phyloP scores from a whole-genome alignment of 768 basidiomycete genomes.

The Tephrocybe sp. region DNA sequence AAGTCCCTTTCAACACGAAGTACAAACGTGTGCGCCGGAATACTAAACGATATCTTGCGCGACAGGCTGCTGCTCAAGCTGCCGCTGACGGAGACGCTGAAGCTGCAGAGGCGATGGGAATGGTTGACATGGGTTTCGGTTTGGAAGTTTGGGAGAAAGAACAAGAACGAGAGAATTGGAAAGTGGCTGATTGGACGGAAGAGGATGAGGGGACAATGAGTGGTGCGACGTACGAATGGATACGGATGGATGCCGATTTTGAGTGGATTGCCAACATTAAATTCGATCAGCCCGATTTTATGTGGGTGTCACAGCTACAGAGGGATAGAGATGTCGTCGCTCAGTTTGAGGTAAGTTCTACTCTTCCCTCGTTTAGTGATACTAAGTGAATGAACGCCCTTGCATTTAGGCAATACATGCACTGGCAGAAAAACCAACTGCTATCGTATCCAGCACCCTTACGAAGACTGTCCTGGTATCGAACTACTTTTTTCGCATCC shows the following conservation, averaged over 20 bases:
- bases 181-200: conserved; percentile 96
- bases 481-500: conserved; percentile 94
- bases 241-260: conserved; percentile 97
- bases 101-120: conserved; percentile 89
- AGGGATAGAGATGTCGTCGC: conserved; percentile 96
- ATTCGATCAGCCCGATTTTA: conserved; percentile 95
- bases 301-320: conserved; percentile 97
- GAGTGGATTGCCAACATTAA: conserved; percentile 96
- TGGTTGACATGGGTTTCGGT: conserved; percentile 93
- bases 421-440: conserved; percentile 74
- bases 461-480: conserved; percentile 93
- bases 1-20: conserved; percentile 98
- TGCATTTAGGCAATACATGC: conserved; percentile 82
- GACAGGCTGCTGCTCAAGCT: conserved; percentile 89
- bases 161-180: conserved; percentile 90
- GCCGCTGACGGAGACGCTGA: conserved; percentile 91
- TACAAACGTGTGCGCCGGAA: conserved; percentile 95
- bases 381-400: neutral
- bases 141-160: conserved; percentile 97
- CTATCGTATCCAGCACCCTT: conserved; percentile 86
- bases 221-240: conserved; percentile 98
- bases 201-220: conserved; percentile 93
- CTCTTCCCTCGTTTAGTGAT: neutral
- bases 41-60: conserved; percentile 92
- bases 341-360: conserved; percentile 79